Evolutionary conservation across 1,139 yeast species (phyloP).

Genomic region (Suhomyces guaymorum): DNA sequence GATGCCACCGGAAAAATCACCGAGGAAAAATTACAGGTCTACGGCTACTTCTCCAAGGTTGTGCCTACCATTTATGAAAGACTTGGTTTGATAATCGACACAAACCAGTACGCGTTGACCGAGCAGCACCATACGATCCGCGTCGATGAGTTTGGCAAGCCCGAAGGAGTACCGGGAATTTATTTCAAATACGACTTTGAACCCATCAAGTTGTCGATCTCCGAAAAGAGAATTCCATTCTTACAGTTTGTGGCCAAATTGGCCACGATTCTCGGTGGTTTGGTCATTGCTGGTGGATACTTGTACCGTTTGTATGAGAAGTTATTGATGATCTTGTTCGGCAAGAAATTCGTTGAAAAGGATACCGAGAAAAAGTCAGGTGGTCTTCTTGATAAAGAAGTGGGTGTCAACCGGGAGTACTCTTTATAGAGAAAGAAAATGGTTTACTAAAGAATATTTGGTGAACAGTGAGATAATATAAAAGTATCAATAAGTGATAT

Average conservation of each 20-base stretch:
- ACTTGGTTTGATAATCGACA: slow-evolving; percentile 70
- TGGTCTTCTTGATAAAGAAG: slow-evolving; percentile 29
- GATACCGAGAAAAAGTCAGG: slow-evolving; percentile 56
- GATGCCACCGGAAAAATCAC: slow-evolving; percentile 70
- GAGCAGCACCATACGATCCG: slow-evolving; percentile 42
- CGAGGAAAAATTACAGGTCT: slow-evolving; percentile 43
- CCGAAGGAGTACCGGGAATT: slow-evolving; percentile 67
- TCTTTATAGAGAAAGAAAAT: too few species aligned
- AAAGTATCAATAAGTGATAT: too few species aligned
- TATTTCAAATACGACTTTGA: slow-evolving; percentile 85
- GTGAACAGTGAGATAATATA: too few species aligned
- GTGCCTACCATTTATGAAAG: slow-evolving; percentile 81
- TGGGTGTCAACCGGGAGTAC: slow-evolving; percentile 1
- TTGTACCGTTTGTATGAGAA: slow-evolving; percentile 52
- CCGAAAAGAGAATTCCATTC: slow-evolving; percentile 75
- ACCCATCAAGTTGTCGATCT: slow-evolving; percentile 70
- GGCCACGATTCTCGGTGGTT: slow-evolving; percentile 78
- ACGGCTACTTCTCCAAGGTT: slow-evolving; percentile 70
- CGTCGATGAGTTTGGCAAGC: slow-evolving; percentile 25
- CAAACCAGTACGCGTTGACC: slow-evolving; percentile 84
- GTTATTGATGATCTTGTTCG: slow-evolving; percentile 43
- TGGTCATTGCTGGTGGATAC: slow-evolving; percentile 55
- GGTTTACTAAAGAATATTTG: too few species aligned
- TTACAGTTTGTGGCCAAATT: slow-evolving; percentile 74
- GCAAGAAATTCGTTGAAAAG: slow-evolving; percentile 51